These are phyloP conservation scores for Coniochaeta sp. DNA, from an alignment of 2,329 filamentous ascomycete species.

Conservation along the genomic window DNA sequence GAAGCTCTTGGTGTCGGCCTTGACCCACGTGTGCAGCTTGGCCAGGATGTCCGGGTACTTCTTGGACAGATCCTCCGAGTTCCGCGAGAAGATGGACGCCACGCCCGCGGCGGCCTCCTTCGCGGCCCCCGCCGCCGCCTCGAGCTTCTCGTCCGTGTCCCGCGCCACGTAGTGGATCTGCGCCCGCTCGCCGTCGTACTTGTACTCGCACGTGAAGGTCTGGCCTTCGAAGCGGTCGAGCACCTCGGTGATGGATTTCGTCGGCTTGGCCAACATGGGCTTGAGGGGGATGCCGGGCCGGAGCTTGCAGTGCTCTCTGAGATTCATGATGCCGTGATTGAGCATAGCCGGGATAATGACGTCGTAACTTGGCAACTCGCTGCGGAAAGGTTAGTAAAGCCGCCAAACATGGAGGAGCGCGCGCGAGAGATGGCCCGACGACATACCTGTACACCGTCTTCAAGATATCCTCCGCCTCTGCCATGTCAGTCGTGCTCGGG, in stretches of 20 bases:
- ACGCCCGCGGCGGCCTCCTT: slow-evolving; percentile 67
- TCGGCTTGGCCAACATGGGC: slow-evolving; percentile 97
- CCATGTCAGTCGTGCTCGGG: slow-evolving; percentile 69
- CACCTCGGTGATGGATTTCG: slow-evolving; percentile 96
- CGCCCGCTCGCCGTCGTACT: slow-evolving; percentile 96
- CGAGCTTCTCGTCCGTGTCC: slow-evolving; percentile 63
- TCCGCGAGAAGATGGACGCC: slow-evolving; percentile 91
- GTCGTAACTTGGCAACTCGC: slow-evolving; percentile 91
- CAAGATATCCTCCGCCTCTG: slow-evolving; percentile 74
- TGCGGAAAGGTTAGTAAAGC: slow-evolving; percentile 35
- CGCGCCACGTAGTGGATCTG: slow-evolving; percentile 96
- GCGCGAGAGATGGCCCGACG: slow-evolving; percentile 13
- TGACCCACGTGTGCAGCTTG: slow-evolving; percentile 85
- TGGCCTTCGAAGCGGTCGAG: slow-evolving; percentile 93
- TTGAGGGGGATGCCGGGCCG: slow-evolving; percentile 92
- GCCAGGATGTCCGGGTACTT: slow-evolving; percentile 95
- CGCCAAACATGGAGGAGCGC: no score
- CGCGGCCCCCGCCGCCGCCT: slow-evolving; percentile 51
- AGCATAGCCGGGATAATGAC: slow-evolving; percentile 88
- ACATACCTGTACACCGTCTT: slow-evolving; percentile 90
- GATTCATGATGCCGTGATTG: slow-evolving; percentile 73
- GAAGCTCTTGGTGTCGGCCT: slow-evolving; percentile 83
- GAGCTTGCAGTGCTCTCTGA: slow-evolving; percentile 81
- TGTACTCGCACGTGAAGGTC: slow-evolving; percentile 97
- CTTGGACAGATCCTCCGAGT: slow-evolving; percentile 93